A percentile compares a stretch with the other conserved stretches of the same genome.
phyloP scores from a whole-genome alignment of 2,329 filamentous ascomycete species.

The Hymenoscyphus infarciens region DNA sequence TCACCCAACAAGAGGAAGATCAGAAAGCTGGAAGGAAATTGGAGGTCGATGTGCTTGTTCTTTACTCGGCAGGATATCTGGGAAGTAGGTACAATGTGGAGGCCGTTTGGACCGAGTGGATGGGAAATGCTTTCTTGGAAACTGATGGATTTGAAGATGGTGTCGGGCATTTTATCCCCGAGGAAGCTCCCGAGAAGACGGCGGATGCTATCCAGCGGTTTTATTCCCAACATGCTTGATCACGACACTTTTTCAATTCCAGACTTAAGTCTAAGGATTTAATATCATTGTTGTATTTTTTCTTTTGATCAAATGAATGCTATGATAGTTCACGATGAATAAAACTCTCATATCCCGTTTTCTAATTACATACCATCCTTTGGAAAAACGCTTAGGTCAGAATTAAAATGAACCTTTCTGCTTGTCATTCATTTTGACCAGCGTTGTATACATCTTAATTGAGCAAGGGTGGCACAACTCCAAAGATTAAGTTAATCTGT shows the following conservation, averaged over 20 bases:
- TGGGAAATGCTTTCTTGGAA: slow-evolving; percentile 35
- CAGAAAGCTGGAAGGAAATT: slow-evolving; percentile 44
- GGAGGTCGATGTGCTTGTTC: slow-evolving; percentile 39
- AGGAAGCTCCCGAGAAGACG: slow-evolving; percentile 41
- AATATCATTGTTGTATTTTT: too few relatives aligned
- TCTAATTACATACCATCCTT: too few relatives aligned
- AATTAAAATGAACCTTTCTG: too few relatives aligned
- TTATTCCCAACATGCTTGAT: slow-evolving; percentile 10
- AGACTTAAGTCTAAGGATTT: too few relatives aligned
- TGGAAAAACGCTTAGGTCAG: too few relatives aligned
- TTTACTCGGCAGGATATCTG: slow-evolving; percentile 43
- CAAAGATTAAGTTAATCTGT: too few relatives aligned
- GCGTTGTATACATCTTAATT: too few relatives aligned
- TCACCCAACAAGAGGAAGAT: slow-evolving; percentile 42
- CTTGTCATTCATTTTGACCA: too few relatives aligned
- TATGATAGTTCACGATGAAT: too few relatives aligned
- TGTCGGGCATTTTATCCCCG: slow-evolving; percentile 45
- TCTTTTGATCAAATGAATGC: too few relatives aligned
- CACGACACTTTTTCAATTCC: neutral
- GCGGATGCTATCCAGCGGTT: slow-evolving; percentile 23
- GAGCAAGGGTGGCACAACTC: too few relatives aligned
- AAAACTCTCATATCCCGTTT: too few relatives aligned
- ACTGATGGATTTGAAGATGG: slow-evolving; percentile 36
- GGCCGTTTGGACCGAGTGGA: slow-evolving; percentile 44
- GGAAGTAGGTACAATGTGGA: slow-evolving; percentile 43